Evolutionary conservation across 805 yeast species (phyloP), one percentile per base, ranked within the genome.

Genomic region (Kuraishia molischiana): DNA sequence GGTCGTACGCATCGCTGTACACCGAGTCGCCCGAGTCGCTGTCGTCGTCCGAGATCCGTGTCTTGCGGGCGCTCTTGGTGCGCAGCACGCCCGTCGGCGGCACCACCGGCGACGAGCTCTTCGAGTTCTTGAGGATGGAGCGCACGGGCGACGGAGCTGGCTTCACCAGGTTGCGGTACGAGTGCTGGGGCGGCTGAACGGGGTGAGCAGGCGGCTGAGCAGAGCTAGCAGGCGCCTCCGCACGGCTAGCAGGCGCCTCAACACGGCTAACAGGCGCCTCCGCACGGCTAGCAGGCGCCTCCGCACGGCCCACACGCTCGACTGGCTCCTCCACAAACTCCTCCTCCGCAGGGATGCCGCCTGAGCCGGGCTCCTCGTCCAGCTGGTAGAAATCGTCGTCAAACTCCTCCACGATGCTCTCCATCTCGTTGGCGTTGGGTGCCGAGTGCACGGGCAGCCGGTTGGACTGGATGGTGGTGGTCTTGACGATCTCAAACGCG

Each of bases 401-500:
- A 35, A 45, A 41, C 14, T 47, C 57, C 38, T 58, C 64, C 11
- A 51, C 50, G 18, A 61, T 59, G 11, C 52, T 46, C 2, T 41
- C 51, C 34, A 57, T 35, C 22, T 57, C 61, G 26, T 49, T 47
- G 9, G 39, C 45, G 18, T 39, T 38, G 44, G 36, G 51, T 57
- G 53, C 54, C 35, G 56, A 50, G 32, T 58, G 58, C 38, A 55
- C 58, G 10, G 43, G 40, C 21, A 58, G 52, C n/a, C 52, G 41
- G 31, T 46, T 54, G 38, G 48, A 67, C 51, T 35, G 50, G 19
- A 67, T 62, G 1, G 67, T 62, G 1, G 73, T 70, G 5, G 71
- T 71, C 43, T 67, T 69, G 11, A 67, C 64, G 34, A 69, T 61
- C 39, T 72, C 75, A 34, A 53, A 61, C 1, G 74, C 68, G 24